Percentiles rank a stretch among this genome's conserved stretches.
These are phyloP conservation scores for Candida sp. DNA, from an alignment of 1,139 yeast genomes.

Conservation along the genomic window DNA sequence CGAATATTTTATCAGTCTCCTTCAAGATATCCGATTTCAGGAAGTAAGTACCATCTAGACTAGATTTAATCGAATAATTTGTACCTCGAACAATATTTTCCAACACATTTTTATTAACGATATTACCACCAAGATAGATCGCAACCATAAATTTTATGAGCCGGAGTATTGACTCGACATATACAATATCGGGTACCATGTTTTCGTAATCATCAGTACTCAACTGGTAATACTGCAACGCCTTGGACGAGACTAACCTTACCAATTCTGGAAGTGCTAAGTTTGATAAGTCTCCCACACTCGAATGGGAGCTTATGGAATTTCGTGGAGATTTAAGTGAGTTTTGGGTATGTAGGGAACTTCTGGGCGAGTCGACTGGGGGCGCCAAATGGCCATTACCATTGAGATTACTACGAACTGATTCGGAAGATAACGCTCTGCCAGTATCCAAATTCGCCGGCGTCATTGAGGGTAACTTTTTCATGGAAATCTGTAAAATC, in stretches of 20 bases:
- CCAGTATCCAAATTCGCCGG: conserved; percentile 15
- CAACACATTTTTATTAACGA: conserved; percentile 39
- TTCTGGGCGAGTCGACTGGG: conserved; percentile 3
- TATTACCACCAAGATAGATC: conserved; percentile 47
- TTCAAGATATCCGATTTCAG: conserved; percentile 43
- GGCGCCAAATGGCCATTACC: conserved; percentile 3
- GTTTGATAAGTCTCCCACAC: conserved; percentile 19
- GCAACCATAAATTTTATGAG: conserved; percentile 59
- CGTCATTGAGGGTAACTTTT: conserved; percentile 15
- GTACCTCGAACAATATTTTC: conserved; percentile 23
- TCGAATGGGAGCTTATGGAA: conserved; percentile 20
- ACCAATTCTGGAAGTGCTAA: conserved; percentile 48
- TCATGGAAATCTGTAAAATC: conserved; percentile 24
- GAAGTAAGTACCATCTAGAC: conserved; percentile 13
- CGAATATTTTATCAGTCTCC: conserved; percentile 45
- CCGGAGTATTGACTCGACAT: conserved; percentile 69
- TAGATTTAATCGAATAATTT: conserved; percentile 4
- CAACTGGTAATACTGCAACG: conserved; percentile 53
- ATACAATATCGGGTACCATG: conserved; percentile 78
- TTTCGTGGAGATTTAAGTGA: conserved; percentile 27
- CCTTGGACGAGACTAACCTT: conserved; percentile 40
- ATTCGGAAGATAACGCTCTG: conserved; percentile 18
- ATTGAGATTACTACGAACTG: conserved; percentile 4
- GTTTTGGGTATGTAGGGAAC: conserved; percentile 2
- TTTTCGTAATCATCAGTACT: conserved; percentile 66